Base-by-base conservation (phyloP, 257 asterid species). In the Forsythia viridissima region DNA sequence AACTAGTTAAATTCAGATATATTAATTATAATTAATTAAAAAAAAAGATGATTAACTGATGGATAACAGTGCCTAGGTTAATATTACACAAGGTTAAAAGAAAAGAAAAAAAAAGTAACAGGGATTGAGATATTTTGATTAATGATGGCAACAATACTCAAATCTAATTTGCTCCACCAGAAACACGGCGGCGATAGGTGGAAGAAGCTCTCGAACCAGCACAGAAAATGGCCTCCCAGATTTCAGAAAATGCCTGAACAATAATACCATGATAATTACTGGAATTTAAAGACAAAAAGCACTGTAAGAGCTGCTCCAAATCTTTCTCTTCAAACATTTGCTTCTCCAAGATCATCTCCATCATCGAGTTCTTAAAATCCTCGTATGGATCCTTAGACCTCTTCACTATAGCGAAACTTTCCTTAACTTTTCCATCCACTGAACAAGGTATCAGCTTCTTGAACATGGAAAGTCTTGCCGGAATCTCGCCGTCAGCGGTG, bases 291-390 rank as follows among this genome's bases (percentile, higher is more conserved):
- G 98, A 94, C 59, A 94, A 84, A 71, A 91, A 94, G 36, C 98
- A 94, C 80, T 88, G 93, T 61, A 94, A 68, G 37, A 94, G 85
- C 85, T 92, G 94, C 52, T 94, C 96, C 85, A 94, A 71, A 70
- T 94, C 97, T 13, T 73, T 69, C 71, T 82, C 70, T 42, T 90
- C 97, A 70, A 88, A 90, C 90, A 94, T 92, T 81, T 91, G 91
- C 73, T 92, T 92, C 91, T 94, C 98, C 82, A 92, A 38, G 37
- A 94, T 83, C 98, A 94, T 94, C 41, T 94, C 98, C 91, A 91
- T 80, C 98, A 94, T 94, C 34, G 98, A 94, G 0, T 83, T 85
- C 91, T 85, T 92, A 87, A 94, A 94, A 77, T 94, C 98, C 88
- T 81, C 93, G 72, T 87, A 88, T 9, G 98, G 97, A 46, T 94